A percentile compares a stretch with the other conserved stretches of the same genome.
These are phyloP conservation scores for Rhynchosporium secalis DNA, from an alignment of 2,329 filamentous ascomycete species.

Conservation along the genomic window DNA sequence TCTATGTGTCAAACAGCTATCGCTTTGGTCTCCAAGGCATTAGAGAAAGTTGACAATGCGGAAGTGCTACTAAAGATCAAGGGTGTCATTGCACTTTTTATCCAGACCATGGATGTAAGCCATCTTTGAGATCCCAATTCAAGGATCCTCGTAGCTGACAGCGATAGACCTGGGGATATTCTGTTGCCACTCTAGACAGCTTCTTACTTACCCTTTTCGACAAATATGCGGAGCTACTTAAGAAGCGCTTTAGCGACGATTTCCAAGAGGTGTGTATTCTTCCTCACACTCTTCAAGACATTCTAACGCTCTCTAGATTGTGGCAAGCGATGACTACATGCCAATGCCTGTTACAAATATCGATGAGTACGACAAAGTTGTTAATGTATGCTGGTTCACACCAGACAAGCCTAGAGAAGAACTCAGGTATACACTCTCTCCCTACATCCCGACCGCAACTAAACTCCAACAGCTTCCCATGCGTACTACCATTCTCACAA, in stretches of 20 bases:
- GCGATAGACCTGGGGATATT: slow-evolving; percentile 80
- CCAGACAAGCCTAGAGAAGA: slow-evolving; percentile 77
- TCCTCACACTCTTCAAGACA: background rate
- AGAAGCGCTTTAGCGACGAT: slow-evolving; percentile 88
- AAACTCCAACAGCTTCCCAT: slow-evolving; percentile 68
- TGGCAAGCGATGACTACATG: slow-evolving; percentile 98
- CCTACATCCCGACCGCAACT: slow-evolving; percentile 1
- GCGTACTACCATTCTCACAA: slow-evolving; percentile 94
- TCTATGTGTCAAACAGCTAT: slow-evolving; percentile 93
- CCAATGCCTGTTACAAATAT: slow-evolving; percentile 92
- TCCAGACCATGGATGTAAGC: slow-evolving; percentile 92
- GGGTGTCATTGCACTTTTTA: slow-evolving; percentile 87
- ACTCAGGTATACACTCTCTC: slow-evolving; percentile 59
- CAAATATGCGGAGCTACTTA: slow-evolving; percentile 89
- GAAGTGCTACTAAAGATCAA: slow-evolving; percentile 94
- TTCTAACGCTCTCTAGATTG: slow-evolving; percentile 50
- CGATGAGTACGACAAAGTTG: slow-evolving; percentile 93
- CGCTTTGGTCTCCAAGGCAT: slow-evolving; percentile 73
- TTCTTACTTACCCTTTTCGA: slow-evolving; percentile 88
- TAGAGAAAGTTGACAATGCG: slow-evolving; percentile 80
- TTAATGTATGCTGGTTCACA: slow-evolving; percentile 94
- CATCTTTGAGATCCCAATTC: background rate
- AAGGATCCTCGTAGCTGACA: slow-evolving; percentile 7
- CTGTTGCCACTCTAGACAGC: slow-evolving; percentile 75
- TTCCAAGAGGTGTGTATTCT: slow-evolving; percentile 73